phyloP scores from a whole-genome alignment of 345 rosid genomes.

The Salix purpurea region DNA sequence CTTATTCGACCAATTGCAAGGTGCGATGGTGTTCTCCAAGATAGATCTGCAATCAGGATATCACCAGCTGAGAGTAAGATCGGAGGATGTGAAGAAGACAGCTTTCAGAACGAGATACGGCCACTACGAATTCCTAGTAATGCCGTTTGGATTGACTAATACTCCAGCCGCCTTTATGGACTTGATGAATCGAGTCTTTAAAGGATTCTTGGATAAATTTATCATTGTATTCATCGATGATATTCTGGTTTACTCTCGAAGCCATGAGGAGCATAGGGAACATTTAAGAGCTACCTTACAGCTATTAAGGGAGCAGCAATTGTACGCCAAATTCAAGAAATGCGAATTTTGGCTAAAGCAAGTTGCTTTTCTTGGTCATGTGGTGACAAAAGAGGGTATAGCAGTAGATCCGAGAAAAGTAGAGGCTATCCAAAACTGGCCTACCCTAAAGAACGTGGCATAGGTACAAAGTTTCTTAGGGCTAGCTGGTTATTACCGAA shows the following conservation, averaged over 20 bases:
- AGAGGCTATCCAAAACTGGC: too few relatives aligned
- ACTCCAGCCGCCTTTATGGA: background rate
- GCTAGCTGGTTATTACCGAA: too few relatives aligned
- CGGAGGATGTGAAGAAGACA: background rate
- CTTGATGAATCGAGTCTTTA: background rate
- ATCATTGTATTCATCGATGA: constrained; percentile 2
- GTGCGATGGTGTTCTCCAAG: background rate
- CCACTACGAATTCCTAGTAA: background rate
- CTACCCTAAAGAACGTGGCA: too few relatives aligned
- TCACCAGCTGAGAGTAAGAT: background rate
- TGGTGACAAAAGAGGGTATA: too few relatives aligned
- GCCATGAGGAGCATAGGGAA: background rate
- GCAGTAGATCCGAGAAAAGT: too few relatives aligned
- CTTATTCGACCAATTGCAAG: background rate
- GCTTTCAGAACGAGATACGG: background rate
- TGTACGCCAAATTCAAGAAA: background rate
- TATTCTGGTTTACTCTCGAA: background rate
- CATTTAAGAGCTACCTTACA: background rate
- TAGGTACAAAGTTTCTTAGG: too few relatives aligned
- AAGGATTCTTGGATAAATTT: too few relatives aligned
- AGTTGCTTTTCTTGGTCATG: background rate
- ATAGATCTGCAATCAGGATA: background rate
- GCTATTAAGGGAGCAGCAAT: background rate
- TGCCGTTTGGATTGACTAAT: background rate
- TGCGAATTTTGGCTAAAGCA: background rate